phyloP scores from a whole-genome alignment of 1,284 basidiomycete genomes.

The Trametes sp. region DNA sequence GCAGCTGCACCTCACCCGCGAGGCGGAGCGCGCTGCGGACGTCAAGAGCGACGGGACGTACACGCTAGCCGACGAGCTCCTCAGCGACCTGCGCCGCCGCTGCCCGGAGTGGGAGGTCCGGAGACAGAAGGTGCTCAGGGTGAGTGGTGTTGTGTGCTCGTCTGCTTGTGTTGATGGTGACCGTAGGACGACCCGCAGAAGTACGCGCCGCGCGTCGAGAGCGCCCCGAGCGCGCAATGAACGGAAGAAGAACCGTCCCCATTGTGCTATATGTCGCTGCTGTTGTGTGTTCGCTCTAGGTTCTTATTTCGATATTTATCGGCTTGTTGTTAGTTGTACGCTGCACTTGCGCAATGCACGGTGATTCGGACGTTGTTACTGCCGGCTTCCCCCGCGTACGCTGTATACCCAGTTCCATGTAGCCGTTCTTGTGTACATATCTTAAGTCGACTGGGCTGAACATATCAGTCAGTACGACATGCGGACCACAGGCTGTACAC shows the following conservation, averaged over 20 bases:
- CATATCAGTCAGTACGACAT: background rate
- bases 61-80: conserved; percentile 40
- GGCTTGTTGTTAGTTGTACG: conserved; percentile 17
- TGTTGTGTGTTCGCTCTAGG: conserved; percentile 26
- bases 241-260: conserved; percentile 18
- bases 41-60: conserved; percentile 31
- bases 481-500: background rate
- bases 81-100: conserved; percentile 54
- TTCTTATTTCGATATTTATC: conserved; percentile 37
- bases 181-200: conserved; percentile 25
- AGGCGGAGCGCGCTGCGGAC: conserved; percentile 33
- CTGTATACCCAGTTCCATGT: conserved; percentile 15
- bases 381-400: conserved; percentile 1
- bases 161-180: conserved; percentile 6
- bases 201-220: conserved; percentile 34
- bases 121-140: conserved; percentile 51
- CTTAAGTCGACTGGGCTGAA: background rate
- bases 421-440: background rate
- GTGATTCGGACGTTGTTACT: background rate
- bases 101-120: conserved; percentile 72
- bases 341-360: background rate
- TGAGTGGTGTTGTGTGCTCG: conserved; percentile 29
- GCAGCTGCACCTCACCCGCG: conserved; percentile 32
- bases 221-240: conserved; percentile 16
- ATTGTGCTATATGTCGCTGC: conserved; percentile 26